Conservation (phyloP, 495 filamentous ascomycete genomes). For the Letharia lupina region DNA sequence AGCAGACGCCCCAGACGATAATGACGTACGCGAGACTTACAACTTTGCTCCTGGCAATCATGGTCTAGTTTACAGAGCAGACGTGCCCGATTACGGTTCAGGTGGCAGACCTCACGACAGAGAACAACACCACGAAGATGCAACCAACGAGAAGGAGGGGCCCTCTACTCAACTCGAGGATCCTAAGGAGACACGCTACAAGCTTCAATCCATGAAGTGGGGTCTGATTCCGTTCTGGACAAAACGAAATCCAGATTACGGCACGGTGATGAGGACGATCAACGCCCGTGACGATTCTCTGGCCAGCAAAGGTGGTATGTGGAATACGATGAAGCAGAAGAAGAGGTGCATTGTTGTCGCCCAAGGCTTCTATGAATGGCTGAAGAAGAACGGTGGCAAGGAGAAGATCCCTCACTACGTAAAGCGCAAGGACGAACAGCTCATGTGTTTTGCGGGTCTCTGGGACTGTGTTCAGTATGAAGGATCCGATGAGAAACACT, state of each 20-base stretch:
- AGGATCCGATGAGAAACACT: conserved; percentile 56
- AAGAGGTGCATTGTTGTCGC: conserved; percentile 83
- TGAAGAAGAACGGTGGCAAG: conserved; percentile 69
- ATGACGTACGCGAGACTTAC: conserved; percentile 67
- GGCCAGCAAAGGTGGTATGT: conserved; percentile 68
- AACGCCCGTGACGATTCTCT: conserved; percentile 93
- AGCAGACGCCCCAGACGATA: conserved; percentile 66
- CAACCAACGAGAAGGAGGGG: conserved; percentile 17
- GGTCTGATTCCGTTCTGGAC: conserved; percentile 90
- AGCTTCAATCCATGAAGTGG: conserved; percentile 89
- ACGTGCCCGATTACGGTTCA: conserved; percentile 49
- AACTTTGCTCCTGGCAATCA: conserved; percentile 88
- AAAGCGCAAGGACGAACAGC: conserved; percentile 66
- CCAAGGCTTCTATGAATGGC: conserved; percentile 95
- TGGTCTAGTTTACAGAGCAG: conserved; percentile 79
- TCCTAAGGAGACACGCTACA: conserved; percentile 49
- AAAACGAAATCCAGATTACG: conserved; percentile 68
- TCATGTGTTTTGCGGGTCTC: conserved; percentile 86
- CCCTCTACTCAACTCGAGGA: conserved; percentile 20
- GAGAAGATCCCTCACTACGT: conserved; percentile 77
- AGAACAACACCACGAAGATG: conserved; percentile 18
- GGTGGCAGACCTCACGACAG: conserved; percentile 30
- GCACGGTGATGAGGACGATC: conserved; percentile 73
- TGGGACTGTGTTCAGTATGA: conserved; percentile 86
- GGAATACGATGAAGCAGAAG: conserved; percentile 78